phyloP scores from a whole-genome alignment of 1,139 yeast species.

The Kodamaea alishanica region DNA sequence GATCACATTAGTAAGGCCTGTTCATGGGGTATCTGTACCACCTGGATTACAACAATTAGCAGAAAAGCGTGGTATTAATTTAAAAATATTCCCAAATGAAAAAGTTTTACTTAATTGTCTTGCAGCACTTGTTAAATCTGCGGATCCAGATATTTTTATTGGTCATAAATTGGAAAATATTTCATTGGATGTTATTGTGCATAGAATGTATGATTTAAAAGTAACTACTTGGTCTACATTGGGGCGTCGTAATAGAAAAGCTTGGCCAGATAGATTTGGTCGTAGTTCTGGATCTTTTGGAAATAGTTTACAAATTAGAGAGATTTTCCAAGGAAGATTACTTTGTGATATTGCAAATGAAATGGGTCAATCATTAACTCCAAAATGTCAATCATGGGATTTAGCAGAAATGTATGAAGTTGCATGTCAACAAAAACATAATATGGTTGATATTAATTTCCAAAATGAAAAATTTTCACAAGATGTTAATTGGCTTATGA shows the following conservation, averaged over 20 bases:
- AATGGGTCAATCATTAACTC: constrained; percentile 88
- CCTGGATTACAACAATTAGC: constrained; percentile 66
- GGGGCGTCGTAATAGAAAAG: constrained; percentile 75
- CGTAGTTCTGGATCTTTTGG: constrained; percentile 40
- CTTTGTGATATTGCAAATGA: constrained; percentile 92
- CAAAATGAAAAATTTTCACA: constrained; percentile 63
- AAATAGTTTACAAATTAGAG: constrained; percentile 55
- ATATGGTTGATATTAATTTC: constrained; percentile 69
- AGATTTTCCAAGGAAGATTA: constrained; percentile 80
- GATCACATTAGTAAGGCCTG: constrained; percentile 74
- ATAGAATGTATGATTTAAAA: constrained; percentile 71
- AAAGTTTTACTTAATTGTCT: constrained; percentile 68
- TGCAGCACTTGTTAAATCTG: constrained; percentile 62
- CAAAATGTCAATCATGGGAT: constrained; percentile 96
- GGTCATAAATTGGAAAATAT: constrained; percentile 85
- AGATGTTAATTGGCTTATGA: constrained; percentile 62
- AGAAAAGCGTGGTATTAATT: constrained; percentile 42
- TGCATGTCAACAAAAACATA: constrained; percentile 58
- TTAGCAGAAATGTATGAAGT: constrained; percentile 85
- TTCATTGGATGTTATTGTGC: constrained; percentile 75
- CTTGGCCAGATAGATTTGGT: constrained; percentile 75
- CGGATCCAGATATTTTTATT: constrained; percentile 86
- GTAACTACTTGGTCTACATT: constrained; percentile 76
- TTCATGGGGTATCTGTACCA: constrained; percentile 59
- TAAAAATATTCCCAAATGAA: constrained; percentile 68